Evolutionary conservation across 1,139 yeast genomes (phyloP).

Genomic region (Magnusiomyces magnusii): DNA sequence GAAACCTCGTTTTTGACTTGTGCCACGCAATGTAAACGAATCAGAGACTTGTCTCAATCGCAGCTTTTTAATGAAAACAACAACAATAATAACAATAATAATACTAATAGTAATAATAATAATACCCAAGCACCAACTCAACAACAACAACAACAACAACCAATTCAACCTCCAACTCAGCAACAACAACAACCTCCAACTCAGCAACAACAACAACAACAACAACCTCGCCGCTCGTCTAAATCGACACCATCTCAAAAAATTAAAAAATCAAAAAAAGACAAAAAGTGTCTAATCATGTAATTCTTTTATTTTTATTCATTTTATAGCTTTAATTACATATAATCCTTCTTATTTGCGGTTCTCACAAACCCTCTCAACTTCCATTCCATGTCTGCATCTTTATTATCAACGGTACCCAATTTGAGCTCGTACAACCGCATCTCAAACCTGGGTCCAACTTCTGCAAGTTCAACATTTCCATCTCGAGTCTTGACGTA

Average conservation of each 20-base stretch:
- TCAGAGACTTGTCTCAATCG: constrained; percentile 5
- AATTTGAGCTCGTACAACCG: constrained; percentile 76
- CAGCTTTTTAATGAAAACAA: not conserved
- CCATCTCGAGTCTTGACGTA: constrained; percentile 79
- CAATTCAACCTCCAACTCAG: not conserved
- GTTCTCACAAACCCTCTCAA: constrained; percentile 87
- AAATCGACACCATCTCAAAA: not conserved
- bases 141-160: not conserved
- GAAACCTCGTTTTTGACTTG: constrained; percentile 86
- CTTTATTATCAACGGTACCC: constrained; percentile 90
- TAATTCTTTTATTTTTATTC: not conserved
- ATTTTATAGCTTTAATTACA: constrained; percentile 28
- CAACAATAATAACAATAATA: too few relatives aligned
- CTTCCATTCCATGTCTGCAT: constrained; percentile 98
- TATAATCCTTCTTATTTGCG: constrained; percentile 87
- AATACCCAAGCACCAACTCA: not conserved
- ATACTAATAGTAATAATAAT: not conserved
- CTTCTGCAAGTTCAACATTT: constrained; percentile 82
- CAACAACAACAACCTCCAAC: not conserved
- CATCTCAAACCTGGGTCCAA: constrained; percentile 99
- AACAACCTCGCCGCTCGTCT: not conserved
- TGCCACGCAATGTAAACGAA: constrained; percentile 59
- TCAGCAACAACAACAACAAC: not conserved
- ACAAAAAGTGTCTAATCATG: constrained; percentile 14
- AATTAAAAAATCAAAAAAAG: constrained; percentile 9